phyloP scores from a whole-genome alignment of 345 rosid genomes.

The Linum tenue region DNA sequence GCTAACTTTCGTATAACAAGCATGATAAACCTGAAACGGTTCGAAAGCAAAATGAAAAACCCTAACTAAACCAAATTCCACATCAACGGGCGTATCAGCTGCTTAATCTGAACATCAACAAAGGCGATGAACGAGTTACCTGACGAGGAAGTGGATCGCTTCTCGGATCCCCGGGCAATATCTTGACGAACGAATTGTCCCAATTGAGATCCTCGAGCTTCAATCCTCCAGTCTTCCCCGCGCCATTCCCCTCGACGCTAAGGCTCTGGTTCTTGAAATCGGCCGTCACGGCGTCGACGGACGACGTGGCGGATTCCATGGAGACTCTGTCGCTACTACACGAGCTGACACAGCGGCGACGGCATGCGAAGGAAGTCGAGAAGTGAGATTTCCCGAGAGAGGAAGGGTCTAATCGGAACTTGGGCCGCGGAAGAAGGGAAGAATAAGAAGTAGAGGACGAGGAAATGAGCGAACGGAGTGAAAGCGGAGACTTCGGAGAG shows the following conservation, averaged over 20 bases:
- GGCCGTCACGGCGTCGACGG: slow-evolving; percentile 56
- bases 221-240: slow-evolving; percentile 16
- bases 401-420: not conserved
- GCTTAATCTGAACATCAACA: too few relatives aligned
- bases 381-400: slow-evolving; percentile 13
- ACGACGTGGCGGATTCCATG: slow-evolving; percentile 41
- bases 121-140: slow-evolving; percentile 26
- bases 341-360: slow-evolving; percentile 16
- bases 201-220: slow-evolving; percentile 72
- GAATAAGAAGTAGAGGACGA: not conserved
- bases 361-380: slow-evolving; percentile 32
- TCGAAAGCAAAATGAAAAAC: too few relatives aligned
- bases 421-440: slow-evolving; percentile 7
- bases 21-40: slow-evolving; percentile 56
- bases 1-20: slow-evolving; percentile 78
- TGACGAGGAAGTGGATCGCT: slow-evolving; percentile 63
- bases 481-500: slow-evolving; percentile 15
- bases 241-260: not conserved
- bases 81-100: too few relatives aligned
- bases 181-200: slow-evolving; percentile 84
- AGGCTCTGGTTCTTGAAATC: slow-evolving; percentile 64
- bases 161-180: slow-evolving; percentile 75
- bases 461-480: slow-evolving; percentile 28
- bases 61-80: too few relatives aligned
- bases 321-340: slow-evolving; percentile 15